Evolutionary conservation across 129 eudicot species (phyloP).

Genomic region (Helichrysum umbraculigerum): DNA sequence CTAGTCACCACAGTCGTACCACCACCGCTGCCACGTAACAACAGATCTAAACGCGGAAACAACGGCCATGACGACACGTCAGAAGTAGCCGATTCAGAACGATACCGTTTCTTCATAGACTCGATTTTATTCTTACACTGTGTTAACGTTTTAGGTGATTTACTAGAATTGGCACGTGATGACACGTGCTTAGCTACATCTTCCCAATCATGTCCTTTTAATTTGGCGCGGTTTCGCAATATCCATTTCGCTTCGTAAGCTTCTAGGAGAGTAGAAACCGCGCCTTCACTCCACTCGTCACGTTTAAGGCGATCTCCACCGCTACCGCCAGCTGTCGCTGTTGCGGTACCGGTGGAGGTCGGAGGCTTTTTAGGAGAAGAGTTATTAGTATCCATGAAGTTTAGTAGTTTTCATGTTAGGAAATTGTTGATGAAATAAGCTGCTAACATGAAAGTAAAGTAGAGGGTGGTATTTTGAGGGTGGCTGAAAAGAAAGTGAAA

Average conservation of each 20-base stretch:
- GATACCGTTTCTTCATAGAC: conserved; percentile 93
- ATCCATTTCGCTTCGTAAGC: conserved; percentile 91
- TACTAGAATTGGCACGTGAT: conserved; percentile 53
- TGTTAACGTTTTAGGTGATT: conserved; percentile 80
- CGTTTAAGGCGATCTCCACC: conserved; percentile 63
- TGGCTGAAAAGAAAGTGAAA: conserved; percentile 22
- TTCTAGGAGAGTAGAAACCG: conserved; percentile 71
- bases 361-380: conserved; percentile 37
- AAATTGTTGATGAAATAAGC: conserved; percentile 32
- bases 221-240: conserved; percentile 79
- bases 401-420: conserved; percentile 12
- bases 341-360: background rate
- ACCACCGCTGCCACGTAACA: conserved; percentile 64
- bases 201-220: conserved; percentile 96
- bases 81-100: conserved; percentile 79
- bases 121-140: conserved; percentile 98
- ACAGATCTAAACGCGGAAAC: conserved; percentile 64
- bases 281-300: conserved; percentile 99
- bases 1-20: background rate
- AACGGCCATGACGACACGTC: conserved; percentile 91
- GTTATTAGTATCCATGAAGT: conserved; percentile 24
- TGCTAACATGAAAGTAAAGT: conserved; percentile 58
- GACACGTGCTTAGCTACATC: conserved; percentile 87
- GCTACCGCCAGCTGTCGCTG: background rate
- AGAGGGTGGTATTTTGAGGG: conserved; percentile 22